Percentiles rank a stretch among this genome's conserved stretches.
Conservation (phyloP, 148 eudicot species). For the Dysphania ambrosioides region DNA sequence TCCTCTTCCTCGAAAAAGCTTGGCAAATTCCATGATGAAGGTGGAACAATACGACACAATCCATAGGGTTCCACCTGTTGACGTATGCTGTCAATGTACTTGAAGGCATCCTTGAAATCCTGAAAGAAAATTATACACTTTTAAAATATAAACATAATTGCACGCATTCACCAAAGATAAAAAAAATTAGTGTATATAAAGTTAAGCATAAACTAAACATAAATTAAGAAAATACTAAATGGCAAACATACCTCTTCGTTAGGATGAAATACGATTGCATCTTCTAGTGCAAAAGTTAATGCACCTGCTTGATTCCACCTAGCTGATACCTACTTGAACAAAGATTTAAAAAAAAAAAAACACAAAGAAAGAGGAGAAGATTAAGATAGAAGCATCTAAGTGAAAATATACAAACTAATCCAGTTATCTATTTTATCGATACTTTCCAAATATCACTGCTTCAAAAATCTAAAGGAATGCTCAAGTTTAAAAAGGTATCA, state of each 20-base stretch:
- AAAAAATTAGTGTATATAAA: constrained; percentile 4
- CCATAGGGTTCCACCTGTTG: constrained; percentile 60
- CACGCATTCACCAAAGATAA: neutral
- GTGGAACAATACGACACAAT: constrained; percentile 78
- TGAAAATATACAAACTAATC: neutral
- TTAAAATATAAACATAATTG: neutral
- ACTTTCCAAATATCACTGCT: neutral
- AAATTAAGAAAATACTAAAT: constrained; percentile 6
- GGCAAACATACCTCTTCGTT: constrained; percentile 54
- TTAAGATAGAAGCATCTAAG: neutral
- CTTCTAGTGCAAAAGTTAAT: constrained; percentile 40
- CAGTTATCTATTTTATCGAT: neutral
- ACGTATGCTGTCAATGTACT: constrained; percentile 61
- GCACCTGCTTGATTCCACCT: constrained; percentile 57
- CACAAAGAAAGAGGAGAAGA: neutral
- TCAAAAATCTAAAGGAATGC: neutral
- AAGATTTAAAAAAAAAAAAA: neutral
- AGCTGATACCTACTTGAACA: constrained; percentile 50
- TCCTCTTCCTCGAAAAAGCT: constrained; percentile 42
- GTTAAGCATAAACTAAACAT: neutral
- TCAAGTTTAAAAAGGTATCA: neutral
- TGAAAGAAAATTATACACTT: constrained; percentile 21
- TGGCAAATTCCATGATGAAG: constrained; percentile 71
- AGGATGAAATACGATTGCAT: constrained; percentile 71
- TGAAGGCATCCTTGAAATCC: constrained; percentile 63